Base-by-base conservation (phyloP, 2,329 filamentous ascomycete genomes). In the Fusarium staphyleae region DNA sequence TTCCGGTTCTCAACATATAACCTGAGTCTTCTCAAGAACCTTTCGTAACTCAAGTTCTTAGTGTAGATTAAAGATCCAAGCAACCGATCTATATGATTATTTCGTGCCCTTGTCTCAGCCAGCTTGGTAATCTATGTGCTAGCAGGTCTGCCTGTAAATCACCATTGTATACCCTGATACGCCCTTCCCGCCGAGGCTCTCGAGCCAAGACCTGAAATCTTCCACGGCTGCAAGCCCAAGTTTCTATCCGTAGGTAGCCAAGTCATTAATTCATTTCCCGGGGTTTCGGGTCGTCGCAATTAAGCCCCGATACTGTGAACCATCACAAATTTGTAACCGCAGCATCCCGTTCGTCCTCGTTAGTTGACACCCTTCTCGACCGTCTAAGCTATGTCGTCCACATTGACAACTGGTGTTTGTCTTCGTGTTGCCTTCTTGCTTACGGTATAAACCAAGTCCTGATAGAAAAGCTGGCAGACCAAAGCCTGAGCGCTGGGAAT, bases 361-460 rank as follows among this genome's bases (percentile, higher is more conserved):
- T 29, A 29, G 28, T 22, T n/a, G 18, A 14, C 5, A 19, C 16
- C 9, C 29, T 22, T 29, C 15, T 30, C 10, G 5, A 22, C 16
- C 44, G 15, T 18, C 66, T 75, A 81, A 62, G 76, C 79, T 73
- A 81, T 75, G 34, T 77, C 71, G 19, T 73, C 74, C n/a, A 71
- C 72, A 35, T 72, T 74, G 43, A 77, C 57, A 3, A 77, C 76
- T 52, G 78, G 78, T 26, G 76, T 72, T 59, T 79, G 73, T 69
- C 81, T 77, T 51, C 82, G 74, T 3, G 79, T 82, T 65, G 85
- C 81, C 69, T 90, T 91, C 72, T 86, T 85, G 75, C 86, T 89
- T 66, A 91, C 87, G 0, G 85, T 82, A 72, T 91, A 91, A 10
- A 87, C 85, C 61, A 91, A 70, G 49, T 88, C 79, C 28, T 87